Percentiles rank a stretch among this genome's conserved stretches.
These are phyloP conservation scores for Quercus dentata DNA, from an alignment of 306 rosid genomes.

Conservation along the genomic window DNA sequence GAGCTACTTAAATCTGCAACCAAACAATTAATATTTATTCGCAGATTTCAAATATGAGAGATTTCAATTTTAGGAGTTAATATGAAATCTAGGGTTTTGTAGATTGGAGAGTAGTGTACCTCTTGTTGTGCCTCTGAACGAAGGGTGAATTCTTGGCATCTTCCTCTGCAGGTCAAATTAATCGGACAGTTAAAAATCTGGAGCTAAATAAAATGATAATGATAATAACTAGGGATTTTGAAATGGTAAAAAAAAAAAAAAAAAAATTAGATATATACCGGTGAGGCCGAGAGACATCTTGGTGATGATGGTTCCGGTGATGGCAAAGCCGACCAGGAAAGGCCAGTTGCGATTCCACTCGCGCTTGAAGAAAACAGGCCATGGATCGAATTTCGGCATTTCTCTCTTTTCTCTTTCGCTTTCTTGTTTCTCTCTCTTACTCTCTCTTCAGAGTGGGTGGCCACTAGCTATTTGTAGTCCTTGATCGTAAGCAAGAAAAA, in stretches of 20 bases:
- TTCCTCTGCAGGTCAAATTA: conserved; percentile 53
- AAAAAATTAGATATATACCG: conserved; percentile 29
- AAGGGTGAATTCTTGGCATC: conserved; percentile 73
- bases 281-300: conserved; percentile 68
- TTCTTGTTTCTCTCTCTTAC: not conserved
- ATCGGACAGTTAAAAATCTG: not conserved
- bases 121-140: conserved; percentile 68
- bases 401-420: conserved; percentile 1
- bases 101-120: conserved; percentile 26
- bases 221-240: not conserved
- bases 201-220: not conserved
- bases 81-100: conserved; percentile 25
- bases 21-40: not conserved
- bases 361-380: conserved; percentile 90
- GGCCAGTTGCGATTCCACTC: conserved; percentile 92
- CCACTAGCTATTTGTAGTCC: not conserved
- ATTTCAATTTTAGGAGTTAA: not conserved
- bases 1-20: too few species aligned
- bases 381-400: conserved; percentile 79
- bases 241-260: not conserved
- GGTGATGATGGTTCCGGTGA: conserved; percentile 62
- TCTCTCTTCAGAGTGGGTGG: not conserved
- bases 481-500: too few species aligned
- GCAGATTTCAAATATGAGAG: too few species aligned
- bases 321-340: conserved; percentile 79